A percentile compares a stretch with the other conserved stretches of the same genome.
Conservation (phyloP, 148 eudicot species). For the Camellia japonica region DNA sequence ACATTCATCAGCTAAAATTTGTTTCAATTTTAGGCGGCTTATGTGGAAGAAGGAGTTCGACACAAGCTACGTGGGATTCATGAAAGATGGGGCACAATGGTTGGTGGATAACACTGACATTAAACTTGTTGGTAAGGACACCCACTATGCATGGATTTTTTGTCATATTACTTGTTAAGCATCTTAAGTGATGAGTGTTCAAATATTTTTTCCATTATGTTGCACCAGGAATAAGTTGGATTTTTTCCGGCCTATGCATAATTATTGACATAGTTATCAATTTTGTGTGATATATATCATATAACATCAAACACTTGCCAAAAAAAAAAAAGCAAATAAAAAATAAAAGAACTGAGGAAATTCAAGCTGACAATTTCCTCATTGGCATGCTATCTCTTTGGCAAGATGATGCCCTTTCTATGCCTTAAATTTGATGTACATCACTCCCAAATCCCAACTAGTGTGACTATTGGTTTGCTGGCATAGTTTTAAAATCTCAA, state of each 20-base stretch:
- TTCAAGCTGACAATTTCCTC: no score
- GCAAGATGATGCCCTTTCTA: background rate
- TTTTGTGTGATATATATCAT: background rate
- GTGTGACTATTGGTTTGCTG: background rate
- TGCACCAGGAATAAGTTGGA: background rate
- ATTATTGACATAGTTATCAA: background rate
- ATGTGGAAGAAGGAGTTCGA: constrained; percentile 90
- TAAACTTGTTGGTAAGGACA: constrained; percentile 80
- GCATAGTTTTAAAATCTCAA: no score
- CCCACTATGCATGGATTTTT: background rate
- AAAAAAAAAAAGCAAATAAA: no score
- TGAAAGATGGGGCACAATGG: constrained; percentile 95
- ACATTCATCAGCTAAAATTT: background rate
- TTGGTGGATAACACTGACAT: constrained; percentile 85
- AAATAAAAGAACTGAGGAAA: no score
- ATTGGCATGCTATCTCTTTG: background rate
- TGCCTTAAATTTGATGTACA: background rate
- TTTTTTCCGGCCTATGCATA: no score
- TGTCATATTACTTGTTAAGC: background rate
- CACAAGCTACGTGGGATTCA: constrained; percentile 85
- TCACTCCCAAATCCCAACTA: background rate
- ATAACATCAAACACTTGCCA: background rate
- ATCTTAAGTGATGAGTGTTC: background rate
- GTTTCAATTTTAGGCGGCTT: constrained; percentile 25
- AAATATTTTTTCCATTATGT: background rate